Evolutionary conservation across 345 rosid species (phyloP).

Genomic region (Brassica juncea): DNA sequence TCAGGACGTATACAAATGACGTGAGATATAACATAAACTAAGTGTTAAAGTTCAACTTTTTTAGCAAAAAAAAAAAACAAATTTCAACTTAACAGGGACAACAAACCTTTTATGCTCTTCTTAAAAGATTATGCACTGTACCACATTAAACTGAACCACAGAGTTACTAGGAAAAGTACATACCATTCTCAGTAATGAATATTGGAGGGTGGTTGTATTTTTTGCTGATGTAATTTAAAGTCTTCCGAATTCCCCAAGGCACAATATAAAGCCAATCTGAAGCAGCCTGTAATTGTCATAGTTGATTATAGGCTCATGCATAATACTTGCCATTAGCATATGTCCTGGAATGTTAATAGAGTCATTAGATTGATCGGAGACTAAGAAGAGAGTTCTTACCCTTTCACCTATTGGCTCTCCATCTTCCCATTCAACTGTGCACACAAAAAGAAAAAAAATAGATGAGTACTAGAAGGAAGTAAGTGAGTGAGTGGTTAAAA

Average conservation of each 20-base stretch:
- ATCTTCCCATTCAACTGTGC: constrained; percentile 68
- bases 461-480: constrained; percentile 13
- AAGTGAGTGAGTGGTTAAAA: neutral
- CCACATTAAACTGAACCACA: constrained; percentile 1
- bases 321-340: constrained; percentile 1
- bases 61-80: neutral
- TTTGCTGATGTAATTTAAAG: constrained; percentile 60
- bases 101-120: neutral
- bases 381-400: constrained; percentile 44
- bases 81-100: neutral
- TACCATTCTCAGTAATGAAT: constrained; percentile 85
- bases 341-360: neutral
- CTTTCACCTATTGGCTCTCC: constrained; percentile 80
- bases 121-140: constrained; percentile 11
- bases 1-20: neutral
- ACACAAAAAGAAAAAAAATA: constrained; percentile 20
- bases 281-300: constrained; percentile 67
- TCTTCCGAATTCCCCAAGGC: constrained; percentile 89
- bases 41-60: neutral
- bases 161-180: neutral
- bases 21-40: neutral
- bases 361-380: constrained; percentile 9
- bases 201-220: constrained; percentile 66
- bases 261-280: constrained; percentile 87
- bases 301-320: constrained; percentile 9